phyloP scores from a whole-genome alignment of 139 green algal genomes.

The Chlorella ohadii region DNA sequence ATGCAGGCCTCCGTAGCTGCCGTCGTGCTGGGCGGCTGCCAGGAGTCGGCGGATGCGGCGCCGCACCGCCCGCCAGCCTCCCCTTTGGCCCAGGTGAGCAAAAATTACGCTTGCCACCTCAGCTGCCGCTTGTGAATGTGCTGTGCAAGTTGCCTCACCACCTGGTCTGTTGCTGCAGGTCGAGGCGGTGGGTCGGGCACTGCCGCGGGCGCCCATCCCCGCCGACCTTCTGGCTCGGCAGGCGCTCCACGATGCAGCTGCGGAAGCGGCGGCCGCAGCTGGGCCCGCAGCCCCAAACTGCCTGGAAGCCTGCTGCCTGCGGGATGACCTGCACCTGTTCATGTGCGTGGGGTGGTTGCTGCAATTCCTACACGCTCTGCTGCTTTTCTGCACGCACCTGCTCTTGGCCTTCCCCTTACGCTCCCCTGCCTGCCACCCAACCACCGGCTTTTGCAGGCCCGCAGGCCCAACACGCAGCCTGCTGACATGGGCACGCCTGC shows the following conservation, averaged over 20 bases:
- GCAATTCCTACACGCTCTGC: not conserved
- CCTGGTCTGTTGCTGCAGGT: not conserved
- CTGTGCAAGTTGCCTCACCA: too few species aligned
- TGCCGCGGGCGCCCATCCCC: not conserved
- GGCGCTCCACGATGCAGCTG: not conserved
- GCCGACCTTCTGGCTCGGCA: constrained; percentile 1
- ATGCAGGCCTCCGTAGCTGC: not conserved
- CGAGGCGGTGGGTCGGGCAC: not conserved
- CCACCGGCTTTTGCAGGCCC: not conserved
- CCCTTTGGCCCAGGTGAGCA: not conserved
- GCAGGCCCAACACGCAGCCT: constrained; percentile 5
- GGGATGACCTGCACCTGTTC: constrained; percentile 21
- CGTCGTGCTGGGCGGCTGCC: constrained; percentile 16
- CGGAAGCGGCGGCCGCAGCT: not conserved
- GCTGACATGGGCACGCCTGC: constrained; percentile 24
- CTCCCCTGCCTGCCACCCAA: not conserved
- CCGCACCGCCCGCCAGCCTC: constrained; percentile 11
- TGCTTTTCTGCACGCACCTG: too few species aligned
- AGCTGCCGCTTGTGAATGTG: too few species aligned
- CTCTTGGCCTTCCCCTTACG: too few species aligned
- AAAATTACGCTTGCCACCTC: too few species aligned
- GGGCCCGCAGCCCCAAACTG: not conserved
- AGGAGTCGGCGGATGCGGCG: not conserved
- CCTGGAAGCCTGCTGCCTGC: constrained; percentile 27
- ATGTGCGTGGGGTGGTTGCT: not conserved